Evolutionary conservation across 2,329 filamentous ascomycete species (phyloP).

Genomic region (Stachybotrys echinatus): DNA sequence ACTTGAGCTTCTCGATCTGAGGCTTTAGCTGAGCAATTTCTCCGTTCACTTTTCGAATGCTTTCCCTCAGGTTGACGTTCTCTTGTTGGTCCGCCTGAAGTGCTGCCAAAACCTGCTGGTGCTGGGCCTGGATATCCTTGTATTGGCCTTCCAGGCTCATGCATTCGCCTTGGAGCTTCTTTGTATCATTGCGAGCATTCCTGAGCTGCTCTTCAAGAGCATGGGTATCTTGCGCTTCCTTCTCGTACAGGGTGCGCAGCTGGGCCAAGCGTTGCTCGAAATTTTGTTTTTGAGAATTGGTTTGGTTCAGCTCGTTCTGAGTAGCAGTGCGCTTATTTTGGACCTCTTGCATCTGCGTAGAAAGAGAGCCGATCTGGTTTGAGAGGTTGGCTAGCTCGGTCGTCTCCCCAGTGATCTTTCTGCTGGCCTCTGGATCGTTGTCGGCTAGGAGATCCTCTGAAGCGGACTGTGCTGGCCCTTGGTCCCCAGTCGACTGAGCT

Average conservation of each 20-base stretch:
- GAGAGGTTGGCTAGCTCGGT: constrained; percentile 92
- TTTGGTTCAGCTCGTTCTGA: constrained; percentile 77
- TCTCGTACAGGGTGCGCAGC: constrained; percentile 83
- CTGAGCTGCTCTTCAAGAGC: constrained; percentile 78
- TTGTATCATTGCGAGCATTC: constrained; percentile 71
- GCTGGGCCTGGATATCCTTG: constrained; percentile 77
- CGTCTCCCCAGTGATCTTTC: constrained; percentile 82
- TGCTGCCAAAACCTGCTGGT: constrained; percentile 67
- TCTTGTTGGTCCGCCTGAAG: constrained; percentile 86
- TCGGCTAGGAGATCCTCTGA: constrained; percentile 88
- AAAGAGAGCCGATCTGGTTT: constrained; percentile 86
- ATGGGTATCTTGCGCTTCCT: constrained; percentile 83
- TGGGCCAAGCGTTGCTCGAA: constrained; percentile 86
- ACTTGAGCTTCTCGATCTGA: constrained; percentile 87
- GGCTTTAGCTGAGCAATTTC: constrained; percentile 83
- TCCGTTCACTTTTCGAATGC: constrained; percentile 74
- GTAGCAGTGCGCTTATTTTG: constrained; percentile 74
- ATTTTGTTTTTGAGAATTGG: constrained; percentile 82
- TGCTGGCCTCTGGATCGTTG: constrained; percentile 81
- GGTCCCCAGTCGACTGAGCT: constrained; percentile 67
- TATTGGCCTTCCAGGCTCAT: constrained; percentile 76
- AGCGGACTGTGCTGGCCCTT: constrained; percentile 36
- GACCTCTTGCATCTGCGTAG: constrained; percentile 91
- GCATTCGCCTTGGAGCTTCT: constrained; percentile 78
- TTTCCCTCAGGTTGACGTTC: constrained; percentile 79